These are phyloP conservation scores for Cicer arietinum DNA, from an alignment of 306 rosid species.

Conservation along the genomic window DNA sequence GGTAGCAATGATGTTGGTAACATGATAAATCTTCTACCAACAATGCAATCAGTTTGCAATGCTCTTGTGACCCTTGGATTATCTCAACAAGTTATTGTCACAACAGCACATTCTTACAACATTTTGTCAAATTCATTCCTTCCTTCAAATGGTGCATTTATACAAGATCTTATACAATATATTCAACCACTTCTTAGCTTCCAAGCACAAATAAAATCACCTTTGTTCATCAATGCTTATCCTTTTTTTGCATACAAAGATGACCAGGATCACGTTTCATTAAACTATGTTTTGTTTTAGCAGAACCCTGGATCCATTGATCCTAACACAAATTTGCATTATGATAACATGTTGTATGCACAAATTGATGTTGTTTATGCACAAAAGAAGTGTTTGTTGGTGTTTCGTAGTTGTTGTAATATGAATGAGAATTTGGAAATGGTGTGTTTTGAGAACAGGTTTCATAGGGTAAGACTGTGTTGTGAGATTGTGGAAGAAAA, in stretches of 20 bases:
- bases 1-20: conserved; percentile 48
- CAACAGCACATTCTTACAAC: conserved; percentile 78
- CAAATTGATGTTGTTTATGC: conserved; percentile 92
- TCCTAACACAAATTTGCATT: conserved; percentile 69
- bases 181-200: conserved; percentile 71
- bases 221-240: conserved; percentile 83
- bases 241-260: conserved; percentile 84
- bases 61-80: conserved; percentile 76
- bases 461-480: too few relatives aligned
- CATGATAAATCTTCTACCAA: conserved; percentile 66
- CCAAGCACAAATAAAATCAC: conserved; percentile 69
- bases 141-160: conserved; percentile 76
- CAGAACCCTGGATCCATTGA: conserved; percentile 77
- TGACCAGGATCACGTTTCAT: conserved; percentile 57
- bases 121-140: conserved; percentile 67
- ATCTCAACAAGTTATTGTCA: conserved; percentile 65
- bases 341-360: conserved; percentile 92
- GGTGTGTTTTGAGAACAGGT: too few relatives aligned
- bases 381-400: too few relatives aligned
- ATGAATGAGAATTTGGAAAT: too few relatives aligned
- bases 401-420: too few relatives aligned
- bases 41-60: conserved; percentile 75
- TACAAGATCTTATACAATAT: conserved; percentile 57
- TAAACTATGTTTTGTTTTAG: conserved; percentile 76
- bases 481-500: too few relatives aligned